Evolutionary conservation across 768 basidiomycete genomes (phyloP).

Genomic region (Nidularia sp.): DNA sequence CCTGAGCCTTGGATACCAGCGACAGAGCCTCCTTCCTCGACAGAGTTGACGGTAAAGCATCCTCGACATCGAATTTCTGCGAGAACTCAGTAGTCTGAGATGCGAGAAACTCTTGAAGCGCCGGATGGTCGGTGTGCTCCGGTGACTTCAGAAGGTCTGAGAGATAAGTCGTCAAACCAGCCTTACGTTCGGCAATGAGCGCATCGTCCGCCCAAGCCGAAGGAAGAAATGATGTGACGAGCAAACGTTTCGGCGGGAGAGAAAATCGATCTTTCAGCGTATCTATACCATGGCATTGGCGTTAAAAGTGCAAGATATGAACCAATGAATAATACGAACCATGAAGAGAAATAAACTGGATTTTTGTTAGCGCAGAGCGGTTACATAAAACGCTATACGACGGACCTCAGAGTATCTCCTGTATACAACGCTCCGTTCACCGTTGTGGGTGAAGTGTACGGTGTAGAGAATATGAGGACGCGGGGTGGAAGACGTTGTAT

Average conservation of each 20-base stretch:
- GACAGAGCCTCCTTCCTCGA: conserved; percentile 29
- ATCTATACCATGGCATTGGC: conserved; percentile 7
- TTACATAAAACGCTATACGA: not conserved
- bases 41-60: conserved; percentile 43
- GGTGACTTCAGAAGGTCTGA: conserved; percentile 28
- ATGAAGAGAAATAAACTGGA: conserved; percentile 34
- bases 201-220: conserved; percentile 50
- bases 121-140: conserved; percentile 26
- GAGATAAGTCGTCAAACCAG: conserved; percentile 39
- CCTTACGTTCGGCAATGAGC: conserved; percentile 49
- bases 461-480: conserved; percentile 44
- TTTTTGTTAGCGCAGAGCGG: not conserved
- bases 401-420: conserved; percentile 44
- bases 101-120: conserved; percentile 34
- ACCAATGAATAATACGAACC: conserved; percentile 4
- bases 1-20: conserved; percentile 8
- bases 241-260: conserved; percentile 49
- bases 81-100: conserved; percentile 12
- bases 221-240: conserved; percentile 44
- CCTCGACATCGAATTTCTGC: conserved; percentile 34
- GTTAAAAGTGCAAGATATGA: not conserved
- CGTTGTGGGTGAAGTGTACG: conserved; percentile 29
- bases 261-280: conserved; percentile 31
- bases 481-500: conserved; percentile 45
- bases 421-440: conserved; percentile 19